Percentiles rank a stretch among this genome's conserved stretches.
Conservation (phyloP, 257 asterid genomes). For the Euphrasia confusa region DNA sequence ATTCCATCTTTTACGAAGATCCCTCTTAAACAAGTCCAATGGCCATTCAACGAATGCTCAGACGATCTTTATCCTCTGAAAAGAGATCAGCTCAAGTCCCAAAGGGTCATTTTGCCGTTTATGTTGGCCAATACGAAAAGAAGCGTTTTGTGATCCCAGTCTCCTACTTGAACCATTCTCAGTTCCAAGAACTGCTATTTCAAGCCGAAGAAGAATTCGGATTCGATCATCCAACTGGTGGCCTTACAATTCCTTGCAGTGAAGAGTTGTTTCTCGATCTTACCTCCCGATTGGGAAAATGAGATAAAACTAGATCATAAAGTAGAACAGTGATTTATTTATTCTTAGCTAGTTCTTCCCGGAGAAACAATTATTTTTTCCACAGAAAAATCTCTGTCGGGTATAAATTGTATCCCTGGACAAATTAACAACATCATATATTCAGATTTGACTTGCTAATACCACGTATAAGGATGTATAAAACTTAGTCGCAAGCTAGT, state of each 20-base stretch:
- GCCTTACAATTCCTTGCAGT: conserved; percentile 48
- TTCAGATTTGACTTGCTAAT: too few species aligned
- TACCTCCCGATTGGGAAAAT: conserved; percentile 27
- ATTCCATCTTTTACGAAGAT: not conserved
- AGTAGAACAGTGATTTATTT: not conserved
- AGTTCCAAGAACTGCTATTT: conserved; percentile 37
- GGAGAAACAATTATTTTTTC: not conserved
- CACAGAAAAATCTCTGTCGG: not conserved
- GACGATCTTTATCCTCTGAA: conserved; percentile 30
- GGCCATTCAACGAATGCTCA: conserved; percentile 43
- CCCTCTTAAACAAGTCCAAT: not conserved
- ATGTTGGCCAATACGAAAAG: conserved; percentile 47
- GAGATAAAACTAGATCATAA: conserved; percentile 11
- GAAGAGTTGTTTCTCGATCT: conserved; percentile 31
- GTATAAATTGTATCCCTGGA: not conserved
- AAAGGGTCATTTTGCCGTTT: conserved; percentile 54
- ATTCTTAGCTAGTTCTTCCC: not conserved
- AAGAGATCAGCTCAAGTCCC: conserved; percentile 35
- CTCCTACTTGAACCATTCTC: conserved; percentile 39
- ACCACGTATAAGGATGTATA: too few species aligned
- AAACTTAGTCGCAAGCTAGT: too few species aligned
- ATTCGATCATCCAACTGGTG: conserved; percentile 53
- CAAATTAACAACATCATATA: too few species aligned
- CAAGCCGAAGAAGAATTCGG: conserved; percentile 45
- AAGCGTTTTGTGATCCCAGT: conserved; percentile 18